These are phyloP conservation scores for Trichoderma koningiopsis DNA, from an alignment of 2,329 filamentous ascomycete species.

Conservation along the genomic window DNA sequence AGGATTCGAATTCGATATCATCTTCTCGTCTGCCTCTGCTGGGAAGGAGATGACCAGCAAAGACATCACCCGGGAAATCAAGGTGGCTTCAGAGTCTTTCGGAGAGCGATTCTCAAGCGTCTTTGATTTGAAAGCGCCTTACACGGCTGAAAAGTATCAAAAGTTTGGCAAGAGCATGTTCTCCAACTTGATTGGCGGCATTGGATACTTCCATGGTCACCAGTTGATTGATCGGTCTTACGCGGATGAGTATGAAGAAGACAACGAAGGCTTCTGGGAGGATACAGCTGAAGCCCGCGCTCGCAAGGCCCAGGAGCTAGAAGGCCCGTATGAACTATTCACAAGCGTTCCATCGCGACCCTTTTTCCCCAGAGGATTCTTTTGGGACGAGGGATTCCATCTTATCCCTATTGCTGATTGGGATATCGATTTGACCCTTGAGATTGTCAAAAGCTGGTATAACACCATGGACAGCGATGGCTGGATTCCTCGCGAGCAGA, in stretches of 20 bases:
- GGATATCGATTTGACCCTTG: slow-evolving; percentile 84
- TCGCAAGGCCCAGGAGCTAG: slow-evolving; percentile 67
- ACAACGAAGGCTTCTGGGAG: slow-evolving; percentile 94
- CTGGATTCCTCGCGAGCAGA: slow-evolving; percentile 97
- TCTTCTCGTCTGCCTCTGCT: slow-evolving; percentile 80
- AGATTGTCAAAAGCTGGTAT: slow-evolving; percentile 95
- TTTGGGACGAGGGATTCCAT: slow-evolving; percentile 99
- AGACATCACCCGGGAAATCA: slow-evolving; percentile 70
- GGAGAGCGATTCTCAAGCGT: slow-evolving; percentile 71
- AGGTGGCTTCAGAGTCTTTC: slow-evolving; percentile 67
- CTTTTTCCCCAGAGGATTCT: slow-evolving; percentile 94
- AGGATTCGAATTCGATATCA: slow-evolving; percentile 86
- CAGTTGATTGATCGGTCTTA: slow-evolving; percentile 88
- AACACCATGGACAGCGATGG: slow-evolving; percentile 94
- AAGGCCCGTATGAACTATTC: slow-evolving; percentile 86
- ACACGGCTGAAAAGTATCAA: slow-evolving; percentile 70
- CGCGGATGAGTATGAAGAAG: slow-evolving; percentile 91
- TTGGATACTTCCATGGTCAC: slow-evolving; percentile 92
- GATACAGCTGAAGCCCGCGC: slow-evolving; percentile 79
- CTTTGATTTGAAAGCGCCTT: slow-evolving; percentile 71
- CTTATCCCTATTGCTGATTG: slow-evolving; percentile 88
- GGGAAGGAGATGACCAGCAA: slow-evolving; percentile 57
- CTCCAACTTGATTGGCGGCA: slow-evolving; percentile 89
- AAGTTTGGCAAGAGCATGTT: slow-evolving; percentile 87
- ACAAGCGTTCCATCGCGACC: slow-evolving; percentile 89